Percentiles rank a stretch among this genome's conserved stretches.
Evolutionary conservation across 441 rosid genomes (phyloP).

Genomic region (Adansonia madagascariensis): DNA sequence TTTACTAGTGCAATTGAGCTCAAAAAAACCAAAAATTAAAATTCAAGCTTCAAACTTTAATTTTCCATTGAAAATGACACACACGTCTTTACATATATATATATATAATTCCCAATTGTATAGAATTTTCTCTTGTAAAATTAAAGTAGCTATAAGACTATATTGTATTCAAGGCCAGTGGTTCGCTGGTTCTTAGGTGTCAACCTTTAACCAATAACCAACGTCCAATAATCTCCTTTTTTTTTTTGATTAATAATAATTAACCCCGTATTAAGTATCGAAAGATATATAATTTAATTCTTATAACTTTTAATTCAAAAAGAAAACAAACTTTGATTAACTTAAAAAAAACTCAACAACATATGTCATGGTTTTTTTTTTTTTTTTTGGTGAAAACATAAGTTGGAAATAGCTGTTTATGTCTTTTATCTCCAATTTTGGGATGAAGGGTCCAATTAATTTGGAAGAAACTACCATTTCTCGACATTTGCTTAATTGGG

Average conservation of each 20-base stretch:
- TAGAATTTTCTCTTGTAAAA: not conserved
- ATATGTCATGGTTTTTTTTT: not conserved
- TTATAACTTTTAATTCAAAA: too few relatives aligned
- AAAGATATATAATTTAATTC: too few relatives aligned
- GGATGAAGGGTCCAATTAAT: constrained; percentile 6
- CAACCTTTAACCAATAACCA: too few relatives aligned
- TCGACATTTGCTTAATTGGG: not conserved
- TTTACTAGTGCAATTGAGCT: not conserved
- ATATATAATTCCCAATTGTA: not conserved
- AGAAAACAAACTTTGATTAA: not conserved
- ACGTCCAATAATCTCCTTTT: not conserved
- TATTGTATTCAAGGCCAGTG: too few relatives aligned
- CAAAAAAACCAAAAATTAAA: not conserved
- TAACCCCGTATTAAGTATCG: too few relatives aligned
- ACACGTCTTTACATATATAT: too few relatives aligned
- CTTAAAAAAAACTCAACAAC: not conserved
- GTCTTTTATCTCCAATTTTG: not conserved
- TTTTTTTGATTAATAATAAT: too few relatives aligned
- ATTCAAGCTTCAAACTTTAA: not conserved
- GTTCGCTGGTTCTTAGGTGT: too few relatives aligned
- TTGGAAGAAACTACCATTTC: not conserved
- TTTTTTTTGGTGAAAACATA: not conserved
- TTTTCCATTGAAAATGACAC: not conserved
- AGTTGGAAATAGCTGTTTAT: not conserved
- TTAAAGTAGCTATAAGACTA: not conserved